phyloP scores from a whole-genome alignment of 2,329 filamentous ascomycete species.

The Boeremia lycopersici region DNA sequence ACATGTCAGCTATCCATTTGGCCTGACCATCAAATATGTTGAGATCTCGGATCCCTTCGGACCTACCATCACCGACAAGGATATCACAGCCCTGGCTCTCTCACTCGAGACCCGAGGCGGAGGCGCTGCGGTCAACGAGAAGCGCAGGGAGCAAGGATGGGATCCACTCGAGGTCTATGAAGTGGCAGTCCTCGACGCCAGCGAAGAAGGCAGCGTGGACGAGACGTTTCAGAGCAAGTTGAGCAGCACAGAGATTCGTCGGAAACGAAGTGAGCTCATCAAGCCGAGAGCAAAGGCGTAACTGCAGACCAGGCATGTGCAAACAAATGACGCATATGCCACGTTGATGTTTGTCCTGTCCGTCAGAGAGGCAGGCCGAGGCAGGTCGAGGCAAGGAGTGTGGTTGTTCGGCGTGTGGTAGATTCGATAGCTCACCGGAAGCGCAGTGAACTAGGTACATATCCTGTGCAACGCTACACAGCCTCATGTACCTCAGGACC shows the following conservation, averaged over 20 bases:
- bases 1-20: slow-evolving; percentile 63
- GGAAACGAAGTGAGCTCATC: slow-evolving; percentile 43
- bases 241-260: slow-evolving; percentile 84
- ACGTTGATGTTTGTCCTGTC: slow-evolving; percentile 11
- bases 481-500: slow-evolving; percentile 25
- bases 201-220: slow-evolving; percentile 56
- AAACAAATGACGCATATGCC: slow-evolving; percentile 6
- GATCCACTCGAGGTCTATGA: slow-evolving; percentile 77
- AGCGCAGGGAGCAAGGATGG: slow-evolving; percentile 78
- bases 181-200: slow-evolving; percentile 82
- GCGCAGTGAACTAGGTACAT: slow-evolving; percentile 23
- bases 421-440: slow-evolving; percentile 21
- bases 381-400: slow-evolving; percentile 4
- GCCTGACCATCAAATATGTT: slow-evolving; percentile 76
- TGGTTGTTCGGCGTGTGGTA: slow-evolving; percentile 8
- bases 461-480: slow-evolving; percentile 35
- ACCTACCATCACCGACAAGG: slow-evolving; percentile 82
- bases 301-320: slow-evolving; percentile 2
- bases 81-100: slow-evolving; percentile 80
- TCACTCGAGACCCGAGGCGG: slow-evolving; percentile 87
- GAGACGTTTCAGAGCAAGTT: slow-evolving; percentile 81
- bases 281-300: slow-evolving; percentile 31
- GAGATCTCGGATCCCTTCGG: slow-evolving; percentile 88
- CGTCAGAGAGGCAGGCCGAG: slow-evolving; percentile 1
- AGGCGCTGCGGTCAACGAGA: slow-evolving; percentile 84